Base-by-base conservation (phyloP, 1,284 basidiomycete genomes). In the Sporisorium scitamineum region DNA sequence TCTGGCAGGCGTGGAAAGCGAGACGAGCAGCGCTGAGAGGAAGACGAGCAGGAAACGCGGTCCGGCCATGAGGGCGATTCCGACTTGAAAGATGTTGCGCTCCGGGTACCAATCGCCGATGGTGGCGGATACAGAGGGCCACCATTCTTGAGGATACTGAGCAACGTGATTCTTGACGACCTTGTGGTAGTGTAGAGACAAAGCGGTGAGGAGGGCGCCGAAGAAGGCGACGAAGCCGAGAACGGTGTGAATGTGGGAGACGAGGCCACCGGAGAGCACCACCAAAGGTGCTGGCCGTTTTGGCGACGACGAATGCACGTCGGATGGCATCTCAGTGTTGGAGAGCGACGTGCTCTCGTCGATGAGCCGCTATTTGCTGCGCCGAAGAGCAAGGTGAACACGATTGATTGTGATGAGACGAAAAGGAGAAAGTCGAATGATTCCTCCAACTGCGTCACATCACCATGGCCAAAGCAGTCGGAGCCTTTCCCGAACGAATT, bases 51-150 rank as follows among this genome's bases (percentile, higher is more conserved):
- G 88, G 80, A 97, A 91, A 4, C 95, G 91, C 0, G 94, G 94
- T 8, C 92, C 85, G 8, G 85, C 83, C 29, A 83, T 85, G 37
- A 95, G 85, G 14, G 95, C 95, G 77, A 97, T 95, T 52, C 95
- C 87, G 53, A 96, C 90, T 78, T 97, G 95, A 83, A 97, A 97
- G 50, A 94, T 85, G 71, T 92, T 94, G 67, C 94, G 89, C 76
- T 96, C 92, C 22, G 93, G 93, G 72, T 92, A 94, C 91, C 93
- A 95, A 87, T 97, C 94, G 2, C 94, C 94, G 31, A 80, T 80
- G 20, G 94, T 94, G 10, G 94, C 93, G 29, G 94, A 95, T 4
- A 97, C 94, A 4, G 93, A 94, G 7, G 94, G 94, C 82, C 93
- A 94, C 92, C 92, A 96, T 84, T 96, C 94, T 42, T 94, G 87